phyloP scores from a whole-genome alignment of 768 basidiomycete species.

The Suillus lakei region DNA sequence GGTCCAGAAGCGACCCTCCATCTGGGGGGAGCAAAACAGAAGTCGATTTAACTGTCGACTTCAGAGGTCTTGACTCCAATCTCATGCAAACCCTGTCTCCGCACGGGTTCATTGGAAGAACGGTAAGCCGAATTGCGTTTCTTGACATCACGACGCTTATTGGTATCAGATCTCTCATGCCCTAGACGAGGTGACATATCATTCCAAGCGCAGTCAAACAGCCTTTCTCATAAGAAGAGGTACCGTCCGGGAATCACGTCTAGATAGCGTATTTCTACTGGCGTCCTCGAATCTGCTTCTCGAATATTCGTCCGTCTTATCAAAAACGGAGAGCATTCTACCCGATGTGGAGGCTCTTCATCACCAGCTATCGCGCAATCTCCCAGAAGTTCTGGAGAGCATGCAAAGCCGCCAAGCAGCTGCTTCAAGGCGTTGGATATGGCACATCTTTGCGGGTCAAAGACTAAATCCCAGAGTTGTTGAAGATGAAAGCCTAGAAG shows the following conservation, averaged over 20 bases:
- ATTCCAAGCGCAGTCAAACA: constrained; percentile 14
- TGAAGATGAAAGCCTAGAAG: constrained; percentile 16
- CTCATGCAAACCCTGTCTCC: constrained; percentile 28
- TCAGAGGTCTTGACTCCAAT: constrained; percentile 18
- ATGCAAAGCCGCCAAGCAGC: background rate
- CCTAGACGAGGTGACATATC: constrained; percentile 32
- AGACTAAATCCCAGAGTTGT: constrained; percentile 1
- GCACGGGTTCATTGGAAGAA: constrained; percentile 34
- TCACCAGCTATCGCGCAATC: constrained; percentile 14
- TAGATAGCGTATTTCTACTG: constrained; percentile 33
- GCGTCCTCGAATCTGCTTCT: constrained; percentile 36
- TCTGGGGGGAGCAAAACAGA: background rate
- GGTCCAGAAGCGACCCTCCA: background rate
- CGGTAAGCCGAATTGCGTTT: constrained; percentile 19
- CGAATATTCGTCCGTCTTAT: constrained; percentile 36
- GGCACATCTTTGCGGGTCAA: background rate
- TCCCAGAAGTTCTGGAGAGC: background rate
- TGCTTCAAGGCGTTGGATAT: constrained; percentile 13
- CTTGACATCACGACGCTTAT: background rate
- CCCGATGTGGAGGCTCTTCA: constrained; percentile 22
- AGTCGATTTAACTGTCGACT: constrained; percentile 24
- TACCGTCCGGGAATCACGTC: constrained; percentile 16
- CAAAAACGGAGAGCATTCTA: constrained; percentile 21
- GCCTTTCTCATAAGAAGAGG: background rate
- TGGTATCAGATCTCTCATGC: constrained; percentile 32